phyloP scores from a whole-genome alignment of 495 filamentous ascomycete genomes.

The Cercophora newfieldiana region DNA sequence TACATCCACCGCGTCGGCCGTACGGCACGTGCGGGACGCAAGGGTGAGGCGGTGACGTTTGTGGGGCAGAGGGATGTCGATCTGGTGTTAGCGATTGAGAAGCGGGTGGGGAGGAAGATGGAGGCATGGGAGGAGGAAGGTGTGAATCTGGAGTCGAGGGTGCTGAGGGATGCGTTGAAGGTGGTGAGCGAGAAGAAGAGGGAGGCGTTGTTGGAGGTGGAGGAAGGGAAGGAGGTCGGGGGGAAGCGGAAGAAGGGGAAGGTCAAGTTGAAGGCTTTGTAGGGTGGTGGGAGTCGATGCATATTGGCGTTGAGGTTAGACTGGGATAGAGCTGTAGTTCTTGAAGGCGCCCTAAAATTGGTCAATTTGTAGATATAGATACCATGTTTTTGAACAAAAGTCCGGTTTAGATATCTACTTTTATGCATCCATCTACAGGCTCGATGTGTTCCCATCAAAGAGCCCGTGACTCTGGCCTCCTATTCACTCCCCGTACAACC shows the following conservation, averaged over 20 bases:
- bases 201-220: conserved; percentile 83
- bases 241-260: conserved; percentile 69
- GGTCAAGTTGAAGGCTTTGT: conserved; percentile 44
- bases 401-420: not conserved
- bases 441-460: too few species aligned
- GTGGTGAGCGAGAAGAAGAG: conserved; percentile 88
- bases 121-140: conserved; percentile 81
- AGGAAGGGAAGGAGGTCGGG: conserved; percentile 83
- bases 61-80: conserved; percentile 90
- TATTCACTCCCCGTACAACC: conserved; percentile 46
- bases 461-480: not conserved
- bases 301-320: not conserved
- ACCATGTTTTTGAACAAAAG: too few species aligned
- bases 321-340: not conserved
- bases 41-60: conserved; percentile 80
- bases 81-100: conserved; percentile 83
- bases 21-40: conserved; percentile 85
- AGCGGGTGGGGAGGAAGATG: conserved; percentile 76
- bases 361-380: too few species aligned
- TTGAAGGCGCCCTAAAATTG: too few species aligned
- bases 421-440: not conserved
- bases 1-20: conserved; percentile 96
- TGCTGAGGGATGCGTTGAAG: conserved; percentile 81
- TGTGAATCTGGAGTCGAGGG: conserved; percentile 84
- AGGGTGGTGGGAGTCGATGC: not conserved